These are phyloP conservation scores for Aschersonia sp. DNA, from an alignment of 2,329 filamentous ascomycete genomes.

Conservation along the genomic window DNA sequence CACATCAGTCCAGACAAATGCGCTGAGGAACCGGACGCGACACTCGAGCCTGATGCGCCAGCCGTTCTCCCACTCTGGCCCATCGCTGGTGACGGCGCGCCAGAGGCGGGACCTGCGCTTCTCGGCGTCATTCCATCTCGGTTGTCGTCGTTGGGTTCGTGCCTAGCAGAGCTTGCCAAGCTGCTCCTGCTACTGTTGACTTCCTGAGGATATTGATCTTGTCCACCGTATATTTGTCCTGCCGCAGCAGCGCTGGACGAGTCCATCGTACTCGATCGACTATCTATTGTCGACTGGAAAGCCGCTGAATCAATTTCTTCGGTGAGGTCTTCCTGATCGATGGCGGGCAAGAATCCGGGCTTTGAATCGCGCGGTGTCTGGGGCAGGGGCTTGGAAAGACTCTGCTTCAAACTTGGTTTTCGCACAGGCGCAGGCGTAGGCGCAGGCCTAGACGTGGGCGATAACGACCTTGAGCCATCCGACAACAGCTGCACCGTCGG, in stretches of 20 bases:
- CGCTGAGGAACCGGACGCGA: constrained; percentile 32
- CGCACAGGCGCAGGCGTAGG: constrained; percentile 29
- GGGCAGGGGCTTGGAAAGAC: constrained; percentile 42
- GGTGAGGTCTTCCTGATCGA: constrained; percentile 12
- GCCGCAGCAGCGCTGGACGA: constrained; percentile 19
- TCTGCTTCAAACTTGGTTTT: constrained; percentile 38
- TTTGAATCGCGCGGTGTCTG: constrained; percentile 25
- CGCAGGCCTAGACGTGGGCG: constrained; percentile 8
- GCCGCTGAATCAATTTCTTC: background rate
- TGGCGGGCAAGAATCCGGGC: constrained; percentile 15
- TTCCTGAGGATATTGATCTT: constrained; percentile 19
- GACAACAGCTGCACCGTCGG: constrained; percentile 3
- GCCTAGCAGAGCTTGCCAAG: constrained; percentile 23
- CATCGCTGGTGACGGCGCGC: constrained; percentile 40
- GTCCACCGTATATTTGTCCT: constrained; percentile 21
- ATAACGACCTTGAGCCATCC: constrained; percentile 7
- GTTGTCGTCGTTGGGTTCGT: constrained; percentile 29
- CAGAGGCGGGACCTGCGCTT: constrained; percentile 38
- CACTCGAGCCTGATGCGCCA: constrained; percentile 21
- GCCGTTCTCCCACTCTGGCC: constrained; percentile 16
- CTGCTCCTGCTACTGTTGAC: constrained; percentile 32
- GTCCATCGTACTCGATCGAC: constrained; percentile 34
- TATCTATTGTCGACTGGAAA: constrained; percentile 19
- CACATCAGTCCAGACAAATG: constrained; percentile 55
- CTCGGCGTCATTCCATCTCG: constrained; percentile 33